Evolutionary conservation across 352 stramenopile genomes (phyloP), one percentile per base, ranked within the genome.

Genomic region (Phytophthora capsici): DNA sequence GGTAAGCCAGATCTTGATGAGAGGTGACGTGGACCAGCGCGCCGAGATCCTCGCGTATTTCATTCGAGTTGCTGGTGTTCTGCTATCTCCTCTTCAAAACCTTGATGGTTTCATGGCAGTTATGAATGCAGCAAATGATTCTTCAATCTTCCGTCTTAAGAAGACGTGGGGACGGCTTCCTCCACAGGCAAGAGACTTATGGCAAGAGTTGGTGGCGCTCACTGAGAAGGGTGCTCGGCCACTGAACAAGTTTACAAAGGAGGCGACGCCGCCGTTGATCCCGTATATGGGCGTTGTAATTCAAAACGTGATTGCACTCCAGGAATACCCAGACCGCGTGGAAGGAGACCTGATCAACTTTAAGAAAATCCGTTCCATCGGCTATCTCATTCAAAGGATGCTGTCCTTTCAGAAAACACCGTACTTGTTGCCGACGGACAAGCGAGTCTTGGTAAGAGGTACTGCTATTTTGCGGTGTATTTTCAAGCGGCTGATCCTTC

Each of bases 71-170:
- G 88, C 88, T 51, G 84, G 77, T 6, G 84, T 88, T 8, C 76
- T 91, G 44, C 63, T 95, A 12, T 85, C 79, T 0, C 86, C 88
- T 16, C 58, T 96, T 26, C 88, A 94, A 63, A 96, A 96, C 58
- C 79, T 93, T 13, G 88, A 96, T 55, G 88, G 88, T 13, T 95
- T 96, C 57, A 94, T 96, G 85, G 88, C 88, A 6, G 86, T 96
- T 62, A 96, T 96, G 88, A 95, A 96, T 41, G 88, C 88, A 6
- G 86, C 86, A 8, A 95, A 96, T 32, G 87, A 95, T 64, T 94
- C 88, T 32, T 94, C 86, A 6, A 73, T 96, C 14, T 95, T 92
- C 61, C 86, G 88, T 12, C 46, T 96, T 4, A 95, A 96, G 73
- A 94, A 93, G 54, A 95, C 88, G 13, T 96, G 88, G 88, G 79